These are phyloP conservation scores for Fusarium acutatum DNA, from an alignment of 2,329 filamentous ascomycete genomes.

Conservation along the genomic window DNA sequence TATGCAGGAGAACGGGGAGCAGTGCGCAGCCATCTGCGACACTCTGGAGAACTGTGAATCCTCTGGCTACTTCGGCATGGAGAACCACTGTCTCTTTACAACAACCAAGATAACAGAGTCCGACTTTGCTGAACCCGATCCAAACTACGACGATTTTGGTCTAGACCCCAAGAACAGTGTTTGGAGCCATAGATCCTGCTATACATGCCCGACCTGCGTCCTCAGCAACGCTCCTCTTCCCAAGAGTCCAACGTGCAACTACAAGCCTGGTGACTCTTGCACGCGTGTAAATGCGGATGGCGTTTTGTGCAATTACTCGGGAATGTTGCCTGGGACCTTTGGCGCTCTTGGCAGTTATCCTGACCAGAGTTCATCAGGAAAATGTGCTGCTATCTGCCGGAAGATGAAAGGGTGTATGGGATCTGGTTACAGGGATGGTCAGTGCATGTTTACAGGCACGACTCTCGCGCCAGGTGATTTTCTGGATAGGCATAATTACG, in stretches of 20 bases:
- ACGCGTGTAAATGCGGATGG: background rate
- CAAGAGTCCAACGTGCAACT: background rate
- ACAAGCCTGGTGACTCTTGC: background rate
- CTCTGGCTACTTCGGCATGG: background rate
- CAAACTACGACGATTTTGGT: background rate
- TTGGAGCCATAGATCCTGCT: constrained; percentile 14
- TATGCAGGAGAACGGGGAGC: background rate
- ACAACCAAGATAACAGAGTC: background rate
- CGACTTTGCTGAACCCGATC: background rate
- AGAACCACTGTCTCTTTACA: constrained; percentile 17
- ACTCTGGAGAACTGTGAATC: background rate
- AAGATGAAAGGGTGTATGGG: background rate
- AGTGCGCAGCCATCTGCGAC: constrained; percentile 17
- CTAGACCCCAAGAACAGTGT: background rate
- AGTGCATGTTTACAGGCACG: background rate
- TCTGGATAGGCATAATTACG: background rate
- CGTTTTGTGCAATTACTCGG: background rate
- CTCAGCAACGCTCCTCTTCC: background rate
- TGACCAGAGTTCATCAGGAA: background rate
- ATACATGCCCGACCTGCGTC: constrained; percentile 2
- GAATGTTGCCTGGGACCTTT: background rate
- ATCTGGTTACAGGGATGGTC: background rate
- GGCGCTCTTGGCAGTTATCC: background rate
- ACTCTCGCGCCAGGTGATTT: background rate
- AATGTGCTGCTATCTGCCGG: background rate